Conservation (phyloP, 352 stramenopile species). For the Phytophthora vignae region DNA sequence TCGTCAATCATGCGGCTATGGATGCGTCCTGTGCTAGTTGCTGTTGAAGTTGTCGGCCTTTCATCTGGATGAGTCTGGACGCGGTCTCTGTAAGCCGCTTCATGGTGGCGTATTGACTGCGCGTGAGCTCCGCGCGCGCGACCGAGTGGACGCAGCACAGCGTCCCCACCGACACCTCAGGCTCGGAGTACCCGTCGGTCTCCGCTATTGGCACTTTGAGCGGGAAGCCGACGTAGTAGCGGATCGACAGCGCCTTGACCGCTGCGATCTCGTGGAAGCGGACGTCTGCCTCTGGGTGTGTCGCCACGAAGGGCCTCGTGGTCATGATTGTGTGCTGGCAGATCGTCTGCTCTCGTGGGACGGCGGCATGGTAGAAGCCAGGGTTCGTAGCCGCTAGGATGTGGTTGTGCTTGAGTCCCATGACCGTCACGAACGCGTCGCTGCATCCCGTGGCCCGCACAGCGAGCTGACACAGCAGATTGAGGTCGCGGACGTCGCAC, state of each 20-base stretch:
- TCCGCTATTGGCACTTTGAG: slow-evolving; percentile 25
- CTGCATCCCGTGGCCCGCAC: slow-evolving; percentile 30
- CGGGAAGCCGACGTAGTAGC: slow-evolving; percentile 50
- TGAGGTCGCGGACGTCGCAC: slow-evolving; percentile 33
- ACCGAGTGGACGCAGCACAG: slow-evolving; percentile 47
- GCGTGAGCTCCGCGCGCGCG: slow-evolving; percentile 39
- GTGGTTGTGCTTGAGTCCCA: slow-evolving; percentile 45
- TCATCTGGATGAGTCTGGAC: slow-evolving; percentile 42
- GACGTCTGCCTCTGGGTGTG: slow-evolving; percentile 45
- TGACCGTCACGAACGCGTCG: slow-evolving; percentile 44
- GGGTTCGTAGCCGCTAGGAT: slow-evolving; percentile 38
- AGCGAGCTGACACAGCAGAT: slow-evolving; percentile 44
- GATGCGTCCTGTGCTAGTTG: slow-evolving; percentile 1
- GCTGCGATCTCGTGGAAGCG: slow-evolving; percentile 41
- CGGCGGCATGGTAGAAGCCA: slow-evolving; percentile 24
- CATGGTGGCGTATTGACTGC: slow-evolving; percentile 47
- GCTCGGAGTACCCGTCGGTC: neutral
- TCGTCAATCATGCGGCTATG: neutral
- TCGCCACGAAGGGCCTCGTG: slow-evolving; percentile 34
- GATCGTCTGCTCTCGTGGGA: slow-evolving; percentile 45
- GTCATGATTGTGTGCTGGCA: slow-evolving; percentile 52
- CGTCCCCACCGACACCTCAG: slow-evolving; percentile 44
- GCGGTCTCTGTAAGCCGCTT: slow-evolving; percentile 38
- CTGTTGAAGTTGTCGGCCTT: slow-evolving; percentile 28
- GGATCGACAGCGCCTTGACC: slow-evolving; percentile 26